Base-by-base conservation (phyloP, 2,329 filamentous ascomycete genomes). In the Penicillium corylophilum region DNA sequence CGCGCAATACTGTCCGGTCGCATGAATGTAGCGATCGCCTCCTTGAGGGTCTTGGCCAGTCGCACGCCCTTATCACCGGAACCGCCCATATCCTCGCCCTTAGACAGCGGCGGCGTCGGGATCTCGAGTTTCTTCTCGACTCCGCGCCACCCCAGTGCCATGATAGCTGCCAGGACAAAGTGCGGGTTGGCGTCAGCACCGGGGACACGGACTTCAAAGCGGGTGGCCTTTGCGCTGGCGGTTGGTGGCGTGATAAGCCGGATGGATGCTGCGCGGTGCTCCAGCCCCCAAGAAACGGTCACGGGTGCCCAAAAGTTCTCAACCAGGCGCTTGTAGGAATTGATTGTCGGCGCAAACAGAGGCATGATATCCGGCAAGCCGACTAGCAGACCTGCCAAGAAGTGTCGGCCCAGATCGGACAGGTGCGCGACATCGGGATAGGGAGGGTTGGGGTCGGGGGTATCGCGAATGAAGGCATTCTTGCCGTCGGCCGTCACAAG, bases 251-350 rank as follows among this genome's bases (percentile, higher is more conserved):
- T 85, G 60, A 99, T 96, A 29, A 99, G 74, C 16, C 94, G 84
- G 59, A 99, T 88, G 0, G 89, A 95, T 0, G 94, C 93, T 5
- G 91, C 92, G 55, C 94, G 89, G 71, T 99, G 93, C 73, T 97
- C 94, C 5, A 96, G 77, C 1, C 94, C 94, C 94, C 94, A 99
- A 0, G 90, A 96, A 0, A 97, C 94, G 0, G 93, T 96, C 5
- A 99, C 94, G 0, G 94, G 94, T 0, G 94, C 94, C 94, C 94
- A 99, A 75, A 96, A 97, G 75, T 97, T 97, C 77, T 99, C 94
- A 2, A 99, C 94, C 0, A 99, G 82, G 3, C 94, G 87, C 76
- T 99, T 99, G 80, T 99, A 99, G 55, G 90, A 95, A 80, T 99
- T 99, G 67, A 99, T 83, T 1, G 90, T 99, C 0, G 94, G 94